Base-by-base conservation (phyloP, 1,284 basidiomycete species). In the Hemileccinum hortonii region DNA sequence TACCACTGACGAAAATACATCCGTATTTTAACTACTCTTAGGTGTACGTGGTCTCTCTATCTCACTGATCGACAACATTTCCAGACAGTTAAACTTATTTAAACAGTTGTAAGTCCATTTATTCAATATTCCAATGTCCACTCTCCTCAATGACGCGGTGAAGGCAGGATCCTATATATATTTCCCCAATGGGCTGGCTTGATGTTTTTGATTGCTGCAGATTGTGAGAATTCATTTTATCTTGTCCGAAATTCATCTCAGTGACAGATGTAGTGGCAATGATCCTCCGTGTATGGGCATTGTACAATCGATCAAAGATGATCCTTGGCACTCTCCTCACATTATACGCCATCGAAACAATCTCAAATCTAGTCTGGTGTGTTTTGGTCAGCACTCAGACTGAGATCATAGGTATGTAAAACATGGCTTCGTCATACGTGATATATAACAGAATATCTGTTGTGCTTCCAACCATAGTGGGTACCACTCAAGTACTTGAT, bases 141-240 rank as follows among this genome's bases (percentile, higher is more conserved):
- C 14, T 47, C 15, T 30, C n/a, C 21, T 41, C 16, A 33, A 30
- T 1, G 18, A 16, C 9, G 14, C 47, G 24, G 24, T 6, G 3
- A n/a, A 48, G 48, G 41, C 16, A 15, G 10, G 6, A n/a, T 29
- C n/a, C 24, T 43, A 8, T 7, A 33, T 29, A 12, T 12, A 12
- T 10, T 43, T 6, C 11, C 18, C 3, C 6, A 18, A 8, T 49
- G 48, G 40, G 12, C 18, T 21, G 4, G 9, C 14, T 8, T 44
- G n/a, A 5, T 43, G 12, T 43, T 30, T 16, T 21, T 30, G 6
- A 21, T 11, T 35, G 39, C 32, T 18, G 36, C 42, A 14, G 49
- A 45, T 39, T 32, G 49, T 50, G 21, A 50, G 49, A 36, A n/a
- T n/a, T n/a, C n/a, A n/a, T n/a, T n/a, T n/a, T 41, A 40, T 16